Base-by-base conservation (phyloP, 371 early-diverging fungal species). In the Dinochytrium kinnereticum region DNA sequence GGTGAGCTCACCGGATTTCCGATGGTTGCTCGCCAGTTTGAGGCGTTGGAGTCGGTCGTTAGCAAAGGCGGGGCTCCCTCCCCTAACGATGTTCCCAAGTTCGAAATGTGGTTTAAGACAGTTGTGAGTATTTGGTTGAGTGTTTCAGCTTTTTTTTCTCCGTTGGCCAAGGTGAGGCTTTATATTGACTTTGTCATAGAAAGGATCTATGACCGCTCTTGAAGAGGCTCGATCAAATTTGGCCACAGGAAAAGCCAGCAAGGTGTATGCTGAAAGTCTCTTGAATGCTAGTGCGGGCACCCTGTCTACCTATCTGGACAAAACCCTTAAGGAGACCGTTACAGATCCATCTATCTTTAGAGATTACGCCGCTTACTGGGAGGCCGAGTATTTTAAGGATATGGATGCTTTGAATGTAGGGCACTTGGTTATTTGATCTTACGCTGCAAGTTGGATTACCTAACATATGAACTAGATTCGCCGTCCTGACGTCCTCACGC, bases 341-440 rank as follows among this genome's bases (percentile, higher is more conserved):
- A 94, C 93, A 28, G 96, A 97, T 78, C 96, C 90, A 39, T 88
- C 87, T 64, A 79, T 97, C 19, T 98, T 96, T 88, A 89, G 95
- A 34, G 94, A 95, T 37, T 83, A 98, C 59, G 93, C 98, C 19
- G 92, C 94, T 19, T 94, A 91, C 81, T 99, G 97, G 95, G 99
- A 99, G 80, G 87, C 89, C 37, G 96, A 96, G 80, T 99, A 93
- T 82, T 95, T 99, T 78, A 86, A 91, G 67, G 99, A 98, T 78
- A 98, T 99, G 99, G 91, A 92, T 71, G 90, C 90, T 10, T 86
- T 99, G 68, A 94, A 95, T 73, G 95, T 93, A 72, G 28, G 7
- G 57, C 33, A 26, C 28, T 53, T 70, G 1, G 51, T 28, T 44
- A 61, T 66, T 33, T 7, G 21, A 21, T 51, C 61, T n/a, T n/a